A percentile compares a stretch with the other conserved stretches of the same genome.
Evolutionary conservation across 352 stramenopile species (phyloP).

Genomic region (Pythium guiyangense): DNA sequence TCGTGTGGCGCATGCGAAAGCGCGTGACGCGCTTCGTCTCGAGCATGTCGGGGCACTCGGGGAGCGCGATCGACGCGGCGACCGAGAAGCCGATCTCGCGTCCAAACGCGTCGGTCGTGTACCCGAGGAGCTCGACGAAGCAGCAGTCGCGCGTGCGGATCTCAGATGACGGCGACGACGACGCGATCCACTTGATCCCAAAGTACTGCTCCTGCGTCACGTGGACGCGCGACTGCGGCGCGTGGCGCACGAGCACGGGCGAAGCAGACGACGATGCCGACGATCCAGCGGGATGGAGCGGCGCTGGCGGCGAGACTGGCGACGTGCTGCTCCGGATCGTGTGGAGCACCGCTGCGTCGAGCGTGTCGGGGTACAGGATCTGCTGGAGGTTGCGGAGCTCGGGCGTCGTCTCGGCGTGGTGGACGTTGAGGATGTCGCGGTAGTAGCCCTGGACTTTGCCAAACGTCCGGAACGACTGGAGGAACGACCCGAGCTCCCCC

Average conservation of each 20-base stretch:
- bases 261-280: too few species aligned
- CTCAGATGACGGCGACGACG: constrained; percentile 20
- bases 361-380: constrained; percentile 35
- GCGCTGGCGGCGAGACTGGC: background rate
- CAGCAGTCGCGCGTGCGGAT: constrained; percentile 33
- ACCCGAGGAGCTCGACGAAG: constrained; percentile 49
- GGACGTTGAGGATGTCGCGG: constrained; percentile 36
- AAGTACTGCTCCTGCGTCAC: constrained; percentile 33
- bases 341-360: constrained; percentile 36
- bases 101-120: constrained; percentile 26
- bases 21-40: constrained; percentile 27
- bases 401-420: constrained; percentile 27
- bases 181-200: constrained; percentile 44
- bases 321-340: constrained; percentile 14
- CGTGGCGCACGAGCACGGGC: background rate
- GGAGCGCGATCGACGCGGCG: constrained; percentile 31
- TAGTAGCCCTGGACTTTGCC: constrained; percentile 47
- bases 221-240: constrained; percentile 7
- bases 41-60: constrained; percentile 36
- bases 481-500: constrained; percentile 8
- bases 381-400: constrained; percentile 42
- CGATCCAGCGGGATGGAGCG: background rate
- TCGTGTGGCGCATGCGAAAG: constrained; percentile 40
- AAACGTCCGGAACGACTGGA: constrained; percentile 43
- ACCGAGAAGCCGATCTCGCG: constrained; percentile 40